Evolutionary conservation across 2,329 filamentous ascomycete genomes (phyloP).

Genomic region (Xylaria sp.): DNA sequence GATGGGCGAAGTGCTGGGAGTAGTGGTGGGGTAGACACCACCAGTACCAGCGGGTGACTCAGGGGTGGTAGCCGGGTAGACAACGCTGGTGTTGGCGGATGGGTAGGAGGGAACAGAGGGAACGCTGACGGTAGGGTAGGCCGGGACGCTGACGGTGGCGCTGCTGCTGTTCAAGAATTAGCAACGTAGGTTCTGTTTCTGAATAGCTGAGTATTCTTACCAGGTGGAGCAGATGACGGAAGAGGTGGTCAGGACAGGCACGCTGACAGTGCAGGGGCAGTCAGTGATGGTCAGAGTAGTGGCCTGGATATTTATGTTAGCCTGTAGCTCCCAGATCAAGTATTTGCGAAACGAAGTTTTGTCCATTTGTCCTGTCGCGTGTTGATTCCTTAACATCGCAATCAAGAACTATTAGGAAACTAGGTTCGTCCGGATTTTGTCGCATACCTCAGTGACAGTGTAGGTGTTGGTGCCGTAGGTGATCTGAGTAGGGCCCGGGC

Average conservation of each 20-base stretch:
- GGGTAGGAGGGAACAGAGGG: conserved; percentile 35
- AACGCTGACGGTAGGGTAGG: conserved; percentile 37
- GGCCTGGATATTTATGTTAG: conserved; percentile 57
- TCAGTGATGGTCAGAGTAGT: conserved; percentile 77
- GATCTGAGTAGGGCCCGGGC: conserved; percentile 73
- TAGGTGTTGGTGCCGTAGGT: conserved; percentile 73
- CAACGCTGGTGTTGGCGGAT: conserved; percentile 34
- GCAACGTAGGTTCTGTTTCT: conserved; percentile 11
- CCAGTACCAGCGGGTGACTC: conserved; percentile 25
- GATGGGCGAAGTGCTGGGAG: conserved; percentile 50
- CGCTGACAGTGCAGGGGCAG: conserved; percentile 76
- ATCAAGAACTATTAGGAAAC: background rate
- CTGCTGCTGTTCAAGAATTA: conserved; percentile 36
- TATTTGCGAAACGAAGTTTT: background rate
- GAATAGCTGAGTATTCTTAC: conserved; percentile 38
- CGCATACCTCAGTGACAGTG: conserved; percentile 70
- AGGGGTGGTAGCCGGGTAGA: conserved; percentile 22
- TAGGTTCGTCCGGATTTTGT: background rate
- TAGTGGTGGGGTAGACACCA: conserved; percentile 34
- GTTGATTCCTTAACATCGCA: background rate
- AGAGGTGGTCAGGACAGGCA: conserved; percentile 64
- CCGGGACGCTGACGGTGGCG: conserved; percentile 34
- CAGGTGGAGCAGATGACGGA: conserved; percentile 54
- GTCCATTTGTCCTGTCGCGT: background rate
- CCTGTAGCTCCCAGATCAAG: background rate